Base-by-base conservation (phyloP, 495 filamentous ascomycete species). In the Ramalina peruviana region DNA sequence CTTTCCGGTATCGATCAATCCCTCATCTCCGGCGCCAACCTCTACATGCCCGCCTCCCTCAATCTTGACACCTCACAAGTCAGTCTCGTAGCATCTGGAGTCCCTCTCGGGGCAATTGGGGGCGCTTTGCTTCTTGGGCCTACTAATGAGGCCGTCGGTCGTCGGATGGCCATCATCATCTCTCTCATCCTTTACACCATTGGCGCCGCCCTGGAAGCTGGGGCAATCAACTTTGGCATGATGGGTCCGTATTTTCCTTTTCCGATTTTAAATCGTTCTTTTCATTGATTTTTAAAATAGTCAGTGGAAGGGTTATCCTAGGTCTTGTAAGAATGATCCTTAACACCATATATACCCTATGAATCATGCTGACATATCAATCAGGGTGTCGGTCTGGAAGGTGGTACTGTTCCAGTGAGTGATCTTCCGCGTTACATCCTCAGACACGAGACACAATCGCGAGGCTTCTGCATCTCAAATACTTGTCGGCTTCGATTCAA, bases 1-100 rank as follows among this genome's bases (percentile, higher is more conserved):
- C 69, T 81, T 1, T 79, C 75, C 11, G 78, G 77, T 57, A 64
- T 81, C 10, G 78, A 81, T 56, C 77, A 80, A 61, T 78, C 71
- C 25, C 60, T 78, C 27, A 81, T 81, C 56, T 69, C 63, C 42
- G 77, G 77, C 49, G 78, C 78, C 46, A 80, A 80, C 52, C 62
- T 80, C 12, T 75, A 66, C 52, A 65, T 81, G 54, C 77, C 75
- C 12, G 48, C 37, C 4, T 72, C 68, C 40, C 56, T 80, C 17
- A 42, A 62, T 47, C 61, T 79, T 36, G 61, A 60, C 46, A 55
- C 61, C 17, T 60, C 61, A 12, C 63, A 76, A 57, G 68, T 67
- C 54, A 76, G 71, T 62, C 55, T 80, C 48, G 72, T 78, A 20
- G 73, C 75, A 43, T 72, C 74, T 2, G 75, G 74, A 46, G 79